Base-by-base conservation (phyloP, 768 basidiomycete species). In the Polyporus arcularius region DNA sequence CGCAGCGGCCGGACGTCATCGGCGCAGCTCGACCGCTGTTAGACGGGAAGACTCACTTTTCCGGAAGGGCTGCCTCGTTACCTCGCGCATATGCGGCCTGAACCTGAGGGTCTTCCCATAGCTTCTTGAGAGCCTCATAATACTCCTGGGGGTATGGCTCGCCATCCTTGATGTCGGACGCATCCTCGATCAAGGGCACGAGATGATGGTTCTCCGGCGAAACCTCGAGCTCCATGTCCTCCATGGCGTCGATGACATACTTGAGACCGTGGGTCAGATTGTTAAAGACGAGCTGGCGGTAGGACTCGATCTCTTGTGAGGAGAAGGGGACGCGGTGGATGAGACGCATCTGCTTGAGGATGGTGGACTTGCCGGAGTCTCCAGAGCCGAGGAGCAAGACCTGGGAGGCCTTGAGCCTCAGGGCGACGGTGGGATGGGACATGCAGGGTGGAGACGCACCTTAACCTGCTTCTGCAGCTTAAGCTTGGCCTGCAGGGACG, bases 261-360 rank as follows among this genome's bases (percentile, higher is more conserved):
- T 85, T 82, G 76, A 98, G 83, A 2, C 95, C 97, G 9, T 89
- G 84, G 2, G 91, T 90, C 32, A 99, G 75, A 75, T 99, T 98
- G 69, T 89, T 89, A 73, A 96, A 99, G 10, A 95, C 87, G 47
- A 97, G 86, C 68, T 96, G 96, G 2, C 96, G 87, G 68, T 90
- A 97, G 15, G 81, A 85, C 74, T 98, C 96, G 41, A 91, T 82
- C 73, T 98, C 97, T 67, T 86, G 82, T 0, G 83, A 53, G 0
- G 88, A 84, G 76, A 97, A 99, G 0, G 92, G 89, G 1, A 93
- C 79, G 60, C 86, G 84, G 75, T 98, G 96, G 52, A 99, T 97
- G 41, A 97, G 79, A 41, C 95, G 88, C 96, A 98, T 98, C 89
- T 98, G 95, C 90, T 94, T 95, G 73, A 95, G 82, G 69, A 97